These are phyloP conservation scores for Trypanosoma grayi DNA, from an alignment of 208 protist species.

Conservation along the genomic window DNA sequence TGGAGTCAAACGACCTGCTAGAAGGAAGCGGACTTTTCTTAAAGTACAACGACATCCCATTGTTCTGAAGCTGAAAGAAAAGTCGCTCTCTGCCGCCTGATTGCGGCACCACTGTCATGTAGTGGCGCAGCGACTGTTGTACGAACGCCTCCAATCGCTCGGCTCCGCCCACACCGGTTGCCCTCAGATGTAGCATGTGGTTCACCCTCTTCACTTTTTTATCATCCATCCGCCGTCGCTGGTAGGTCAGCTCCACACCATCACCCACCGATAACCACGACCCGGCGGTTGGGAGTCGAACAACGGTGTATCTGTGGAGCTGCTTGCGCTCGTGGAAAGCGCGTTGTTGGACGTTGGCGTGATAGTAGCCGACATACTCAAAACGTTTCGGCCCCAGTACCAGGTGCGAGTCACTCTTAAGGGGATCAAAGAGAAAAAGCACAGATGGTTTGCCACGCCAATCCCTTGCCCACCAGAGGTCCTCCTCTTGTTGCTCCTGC, in stretches of 20 bases:
- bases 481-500: neutral
- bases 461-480: neutral
- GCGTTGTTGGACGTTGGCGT: conserved; percentile 4
- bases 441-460: conserved; percentile 47
- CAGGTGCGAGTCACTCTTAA: conserved; percentile 24
- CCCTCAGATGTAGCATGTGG: conserved; percentile 37
- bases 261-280: conserved; percentile 35
- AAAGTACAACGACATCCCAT: conserved; percentile 32
- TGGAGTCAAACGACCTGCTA: conserved; percentile 74
- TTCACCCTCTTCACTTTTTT: conserved; percentile 22
- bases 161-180: conserved; percentile 21
- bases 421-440: conserved; percentile 63
- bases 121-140: conserved; percentile 33
- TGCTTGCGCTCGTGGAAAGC: conserved; percentile 1
- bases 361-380: conserved; percentile 10
- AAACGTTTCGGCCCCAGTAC: conserved; percentile 15
- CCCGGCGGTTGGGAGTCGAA: conserved; percentile 39
- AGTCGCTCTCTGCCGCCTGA: conserved; percentile 11
- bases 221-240: conserved; percentile 21
- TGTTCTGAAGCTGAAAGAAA: conserved; percentile 40
- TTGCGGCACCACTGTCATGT: conserved; percentile 30
- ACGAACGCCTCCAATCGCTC: conserved; percentile 43
- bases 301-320: conserved; percentile 37
- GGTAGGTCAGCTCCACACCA: conserved; percentile 52
- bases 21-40: conserved; percentile 32